Base-by-base conservation (phyloP, 495 filamentous ascomycete species). In the Letharia columbiana region DNA sequence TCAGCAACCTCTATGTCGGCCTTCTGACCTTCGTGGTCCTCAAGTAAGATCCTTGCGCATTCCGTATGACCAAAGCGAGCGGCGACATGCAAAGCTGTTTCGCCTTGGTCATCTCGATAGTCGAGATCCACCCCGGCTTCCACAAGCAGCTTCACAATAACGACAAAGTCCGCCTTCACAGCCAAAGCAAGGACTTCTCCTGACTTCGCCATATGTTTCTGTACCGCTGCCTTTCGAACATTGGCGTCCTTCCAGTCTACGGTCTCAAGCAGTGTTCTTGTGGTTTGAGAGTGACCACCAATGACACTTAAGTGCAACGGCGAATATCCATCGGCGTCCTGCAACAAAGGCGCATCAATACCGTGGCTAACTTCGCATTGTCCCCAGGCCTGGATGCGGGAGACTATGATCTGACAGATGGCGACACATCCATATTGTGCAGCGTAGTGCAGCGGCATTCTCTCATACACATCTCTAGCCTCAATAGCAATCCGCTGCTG, bases 101-200 rank as follows among this genome's bases (percentile, higher is more conserved):
- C 95, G n/a, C 93, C 93, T 54, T 90, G 87, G 64, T 89, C 85
- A 72, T 97, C 91, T 74, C 92, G 91, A 79, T 92, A 94, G 73
- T 98, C 95, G 75, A 96, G 87, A 71, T 96, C 91, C 3, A 96
- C 89, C 1, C 91, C 91, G 2, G 94, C 92, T 64, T 95, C 87
- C 7, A 98, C 91, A 35, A 98, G 79, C 66, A 96, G 81, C 71
- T 86, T 83, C 45, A 98, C 91, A 65, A 97, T 96, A 52, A 80
- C 79, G 35, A 84, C 80, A 72, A 89, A 94, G 72, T 96, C 90
- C 42, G 89, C 83, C 74, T 92, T 93, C 28, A 89, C 89, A 11
- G 94, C 94, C 54, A 97, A 79, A 8, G 90, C 89, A 45, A 98
- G 80, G 12, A 91, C 91, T n/a, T 89, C 89, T 62, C 91, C 92